These are phyloP conservation scores for Lentinula guzmanii DNA, from an alignment of 768 basidiomycete genomes.

Conservation along the genomic window DNA sequence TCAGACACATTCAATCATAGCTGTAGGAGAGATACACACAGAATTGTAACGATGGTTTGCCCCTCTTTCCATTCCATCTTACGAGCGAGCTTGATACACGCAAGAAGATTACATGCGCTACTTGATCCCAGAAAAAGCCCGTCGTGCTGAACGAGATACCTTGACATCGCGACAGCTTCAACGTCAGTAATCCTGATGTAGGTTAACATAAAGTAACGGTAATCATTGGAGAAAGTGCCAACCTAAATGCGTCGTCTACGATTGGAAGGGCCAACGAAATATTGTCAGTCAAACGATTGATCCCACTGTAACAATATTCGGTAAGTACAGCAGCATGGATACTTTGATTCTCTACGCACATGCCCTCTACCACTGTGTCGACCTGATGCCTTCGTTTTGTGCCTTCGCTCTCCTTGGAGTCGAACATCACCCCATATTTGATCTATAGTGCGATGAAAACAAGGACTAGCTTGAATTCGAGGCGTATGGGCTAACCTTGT, in stretches of 20 bases:
- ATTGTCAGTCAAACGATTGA: constrained; percentile 91
- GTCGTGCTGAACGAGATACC: constrained; percentile 85
- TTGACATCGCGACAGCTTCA: constrained; percentile 94
- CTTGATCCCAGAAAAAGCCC: constrained; percentile 95
- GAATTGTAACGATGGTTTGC: constrained; percentile 75
- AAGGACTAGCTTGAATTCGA: not conserved
- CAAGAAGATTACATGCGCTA: constrained; percentile 94
- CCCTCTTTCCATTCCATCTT: constrained; percentile 64
- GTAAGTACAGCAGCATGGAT: not conserved
- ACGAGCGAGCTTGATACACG: constrained; percentile 76
- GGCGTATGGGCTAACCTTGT: constrained; percentile 52
- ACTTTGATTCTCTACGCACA: constrained; percentile 38
- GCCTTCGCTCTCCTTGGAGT: constrained; percentile 88
- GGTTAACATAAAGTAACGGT: not conserved
- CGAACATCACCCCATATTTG: constrained; percentile 92
- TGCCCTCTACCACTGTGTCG: constrained; percentile 93
- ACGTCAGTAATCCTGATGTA: constrained; percentile 73
- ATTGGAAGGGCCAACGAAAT: constrained; percentile 79
- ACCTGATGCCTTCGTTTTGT: constrained; percentile 91
- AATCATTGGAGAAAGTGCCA: constrained; percentile 7
- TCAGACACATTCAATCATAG: not conserved
- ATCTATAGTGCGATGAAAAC: constrained; percentile 37
- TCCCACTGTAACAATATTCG: constrained; percentile 49
- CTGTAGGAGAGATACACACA: constrained; percentile 41
- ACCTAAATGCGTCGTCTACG: constrained; percentile 89